Evolutionary conservation across 1,139 yeast genomes (phyloP).

Genomic region (Kodamaea arcana): DNA sequence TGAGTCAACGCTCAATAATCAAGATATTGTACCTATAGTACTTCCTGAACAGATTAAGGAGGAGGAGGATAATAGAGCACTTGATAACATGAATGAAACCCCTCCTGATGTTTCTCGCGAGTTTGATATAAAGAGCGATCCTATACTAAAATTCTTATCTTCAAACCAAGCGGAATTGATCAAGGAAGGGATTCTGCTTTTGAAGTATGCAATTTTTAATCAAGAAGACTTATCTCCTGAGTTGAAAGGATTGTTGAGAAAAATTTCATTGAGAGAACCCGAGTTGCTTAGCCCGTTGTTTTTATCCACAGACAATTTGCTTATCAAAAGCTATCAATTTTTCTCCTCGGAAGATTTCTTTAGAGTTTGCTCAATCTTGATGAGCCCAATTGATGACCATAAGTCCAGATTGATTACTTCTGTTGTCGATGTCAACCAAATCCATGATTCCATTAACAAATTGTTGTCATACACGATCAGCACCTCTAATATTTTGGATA

Average conservation of each 20-base stretch:
- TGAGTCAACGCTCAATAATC: background rate
- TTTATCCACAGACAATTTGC: slow-evolving; percentile 21
- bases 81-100: background rate
- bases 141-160: slow-evolving; percentile 33
- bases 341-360: slow-evolving; percentile 34
- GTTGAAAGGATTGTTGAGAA: slow-evolving; percentile 18
- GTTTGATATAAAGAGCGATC: slow-evolving; percentile 29
- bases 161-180: slow-evolving; percentile 26
- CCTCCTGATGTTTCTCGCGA: background rate
- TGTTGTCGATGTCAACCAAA: slow-evolving; percentile 22
- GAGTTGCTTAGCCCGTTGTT: slow-evolving; percentile 28
- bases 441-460: slow-evolving; percentile 26
- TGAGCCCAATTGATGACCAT: slow-evolving; percentile 21
- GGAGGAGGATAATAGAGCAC: background rate
- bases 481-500: slow-evolving; percentile 28
- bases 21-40: background rate
- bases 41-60: background rate
- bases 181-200: slow-evolving; percentile 34
- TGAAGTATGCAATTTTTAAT: slow-evolving; percentile 37
- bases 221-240: slow-evolving; percentile 32
- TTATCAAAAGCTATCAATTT: slow-evolving; percentile 21
- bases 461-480: slow-evolving; percentile 30
- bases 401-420: slow-evolving; percentile 22
- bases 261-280: slow-evolving; percentile 29
- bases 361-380: slow-evolving; percentile 29